Percentiles rank a stretch among this genome's conserved stretches.
These are phyloP conservation scores for Lichenothelia convexa DNA, from an alignment of 495 filamentous ascomycete species.

Conservation along the genomic window DNA sequence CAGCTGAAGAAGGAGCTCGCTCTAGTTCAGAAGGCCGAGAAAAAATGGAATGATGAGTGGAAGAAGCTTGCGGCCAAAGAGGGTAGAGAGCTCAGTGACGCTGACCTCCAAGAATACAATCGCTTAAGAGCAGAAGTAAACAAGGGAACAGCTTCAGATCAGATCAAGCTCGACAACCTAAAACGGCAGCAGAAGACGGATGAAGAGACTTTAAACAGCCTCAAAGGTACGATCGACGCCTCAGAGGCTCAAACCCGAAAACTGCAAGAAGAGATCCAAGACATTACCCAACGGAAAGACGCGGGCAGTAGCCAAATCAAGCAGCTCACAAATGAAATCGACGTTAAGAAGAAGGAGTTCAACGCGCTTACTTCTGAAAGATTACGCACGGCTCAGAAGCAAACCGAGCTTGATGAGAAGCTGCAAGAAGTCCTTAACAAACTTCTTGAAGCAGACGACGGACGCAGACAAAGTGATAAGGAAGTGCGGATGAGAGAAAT, in stretches of 20 bases:
- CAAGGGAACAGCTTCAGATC: constrained; percentile 62
- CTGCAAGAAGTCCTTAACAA: constrained; percentile 61
- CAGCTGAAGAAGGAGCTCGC: constrained; percentile 61
- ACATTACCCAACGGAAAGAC: constrained; percentile 47
- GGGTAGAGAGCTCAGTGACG: constrained; percentile 67
- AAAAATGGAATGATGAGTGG: constrained; percentile 77
- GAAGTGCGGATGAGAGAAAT: constrained; percentile 60
- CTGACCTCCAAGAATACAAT: constrained; percentile 80
- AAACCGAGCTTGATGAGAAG: constrained; percentile 82
- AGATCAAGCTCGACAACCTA: constrained; percentile 67
- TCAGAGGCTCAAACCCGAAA: constrained; percentile 54
- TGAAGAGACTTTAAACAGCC: constrained; percentile 65
- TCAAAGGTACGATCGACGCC: constrained; percentile 69
- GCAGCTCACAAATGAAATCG: constrained; percentile 56
- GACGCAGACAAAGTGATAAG: constrained; percentile 63
- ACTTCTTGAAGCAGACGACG: constrained; percentile 64
- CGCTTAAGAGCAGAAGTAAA: constrained; percentile 71
- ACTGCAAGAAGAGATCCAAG: constrained; percentile 50
- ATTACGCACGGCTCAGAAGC: constrained; percentile 53
- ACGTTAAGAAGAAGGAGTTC: constrained; percentile 75
- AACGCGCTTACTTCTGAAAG: constrained; percentile 75
- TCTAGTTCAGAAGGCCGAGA: constrained; percentile 76
- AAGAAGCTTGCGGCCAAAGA: constrained; percentile 63
- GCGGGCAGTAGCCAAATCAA: constrained; percentile 40
- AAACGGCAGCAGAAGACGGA: constrained; percentile 75